These are phyloP conservation scores for Aeschynomene evenia DNA, from an alignment of 306 rosid genomes.

Conservation along the genomic window DNA sequence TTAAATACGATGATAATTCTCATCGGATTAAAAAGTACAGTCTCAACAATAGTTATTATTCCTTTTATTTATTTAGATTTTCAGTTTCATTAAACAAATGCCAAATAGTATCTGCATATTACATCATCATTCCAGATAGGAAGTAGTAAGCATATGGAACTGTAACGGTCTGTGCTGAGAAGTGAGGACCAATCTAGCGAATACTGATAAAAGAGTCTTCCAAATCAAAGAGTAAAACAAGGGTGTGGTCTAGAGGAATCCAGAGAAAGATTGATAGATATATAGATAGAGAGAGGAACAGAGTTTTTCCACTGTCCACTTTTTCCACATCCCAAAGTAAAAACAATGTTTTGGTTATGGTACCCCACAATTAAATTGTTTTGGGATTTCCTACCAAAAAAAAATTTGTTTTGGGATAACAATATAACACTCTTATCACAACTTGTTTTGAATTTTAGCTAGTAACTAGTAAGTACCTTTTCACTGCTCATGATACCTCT, in stretches of 20 bases:
- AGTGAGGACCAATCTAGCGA: neutral
- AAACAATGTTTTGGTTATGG: constrained; percentile 16
- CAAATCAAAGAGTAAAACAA: constrained; percentile 23
- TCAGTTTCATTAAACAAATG: constrained; percentile 18
- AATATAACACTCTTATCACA: neutral
- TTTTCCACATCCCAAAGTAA: constrained; percentile 6
- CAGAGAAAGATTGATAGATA: neutral
- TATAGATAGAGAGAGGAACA: neutral
- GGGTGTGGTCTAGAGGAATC: constrained; percentile 20
- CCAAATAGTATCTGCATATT: constrained; percentile 11
- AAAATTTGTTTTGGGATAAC: constrained; percentile 20
- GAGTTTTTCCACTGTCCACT: constrained; percentile 18
- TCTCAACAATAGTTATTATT: neutral
- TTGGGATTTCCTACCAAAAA: too few species aligned
- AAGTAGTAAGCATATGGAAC: neutral
- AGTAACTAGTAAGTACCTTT: neutral
- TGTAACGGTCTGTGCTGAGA: neutral
- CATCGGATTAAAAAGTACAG: too few species aligned
- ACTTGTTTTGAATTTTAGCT: constrained; percentile 25
- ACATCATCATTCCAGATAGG: neutral
- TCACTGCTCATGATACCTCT: neutral
- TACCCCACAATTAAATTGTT: constrained; percentile 33
- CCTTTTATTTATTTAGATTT: neutral
- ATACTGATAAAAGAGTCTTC: constrained; percentile 16
- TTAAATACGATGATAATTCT: too few species aligned